phyloP scores from a whole-genome alignment of 495 filamentous ascomycete genomes.

The Beverwykella pulmonaria region DNA sequence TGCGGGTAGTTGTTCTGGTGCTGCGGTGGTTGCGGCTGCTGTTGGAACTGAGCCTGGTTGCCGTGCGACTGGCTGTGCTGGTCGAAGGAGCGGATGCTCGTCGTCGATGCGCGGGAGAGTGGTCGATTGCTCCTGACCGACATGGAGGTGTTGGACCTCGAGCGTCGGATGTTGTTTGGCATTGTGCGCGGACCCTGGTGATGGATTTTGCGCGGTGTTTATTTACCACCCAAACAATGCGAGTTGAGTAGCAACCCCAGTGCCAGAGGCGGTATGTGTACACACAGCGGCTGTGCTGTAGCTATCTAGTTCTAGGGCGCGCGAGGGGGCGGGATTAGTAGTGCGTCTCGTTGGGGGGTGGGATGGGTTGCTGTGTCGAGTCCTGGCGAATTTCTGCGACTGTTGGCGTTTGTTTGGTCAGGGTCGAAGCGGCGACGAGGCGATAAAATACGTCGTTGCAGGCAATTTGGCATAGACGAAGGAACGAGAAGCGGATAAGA shows the following conservation, averaged over 20 bases:
- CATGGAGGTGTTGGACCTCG: constrained; percentile 61
- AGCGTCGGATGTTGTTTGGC: constrained; percentile 42
- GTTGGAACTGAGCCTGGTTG: constrained; percentile 8
- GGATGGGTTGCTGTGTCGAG: constrained; percentile 1
- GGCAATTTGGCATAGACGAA: background rate
- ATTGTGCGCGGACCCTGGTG: constrained; percentile 10
- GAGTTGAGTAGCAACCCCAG: constrained; percentile 5
- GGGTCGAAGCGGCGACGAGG: background rate
- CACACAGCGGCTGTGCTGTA: background rate
- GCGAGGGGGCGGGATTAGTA: background rate
- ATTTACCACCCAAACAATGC: constrained; percentile 30
- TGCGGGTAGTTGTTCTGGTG: constrained; percentile 8
- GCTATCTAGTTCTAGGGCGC: too few relatives aligned
- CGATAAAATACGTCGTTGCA: background rate
- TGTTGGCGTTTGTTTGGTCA: background rate
- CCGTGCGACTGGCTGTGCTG: constrained; percentile 21
- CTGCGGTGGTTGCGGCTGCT: constrained; percentile 16
- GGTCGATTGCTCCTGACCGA: constrained; percentile 63
- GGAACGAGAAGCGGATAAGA: background rate
- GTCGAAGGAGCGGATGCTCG: constrained; percentile 53
- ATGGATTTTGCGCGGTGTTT: constrained; percentile 10
- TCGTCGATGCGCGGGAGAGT: constrained; percentile 79
- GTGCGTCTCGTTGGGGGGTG: background rate
- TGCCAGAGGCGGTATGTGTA: background rate
- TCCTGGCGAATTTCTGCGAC: background rate